Conservation (phyloP, 306 rosid genomes). For the Cicer chorassanicum region DNA sequence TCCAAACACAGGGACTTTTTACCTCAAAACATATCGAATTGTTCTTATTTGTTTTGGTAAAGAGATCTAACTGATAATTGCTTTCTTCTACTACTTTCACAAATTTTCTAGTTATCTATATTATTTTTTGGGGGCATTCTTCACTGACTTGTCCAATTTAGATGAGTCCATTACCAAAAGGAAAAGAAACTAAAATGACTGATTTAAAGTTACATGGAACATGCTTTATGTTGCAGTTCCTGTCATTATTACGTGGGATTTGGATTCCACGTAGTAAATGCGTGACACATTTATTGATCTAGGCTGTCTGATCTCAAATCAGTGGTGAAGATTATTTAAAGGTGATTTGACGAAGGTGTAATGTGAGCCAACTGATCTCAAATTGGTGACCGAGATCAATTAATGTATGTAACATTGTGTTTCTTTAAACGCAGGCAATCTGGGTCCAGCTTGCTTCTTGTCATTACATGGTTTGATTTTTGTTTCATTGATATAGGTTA, state of each 20-base stretch:
- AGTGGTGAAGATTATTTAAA: too few species aligned
- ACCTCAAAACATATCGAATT: not conserved
- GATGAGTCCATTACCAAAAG: conserved; percentile 23
- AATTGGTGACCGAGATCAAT: not conserved
- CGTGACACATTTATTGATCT: not conserved
- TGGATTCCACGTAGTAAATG: not conserved
- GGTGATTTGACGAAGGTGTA: not conserved
- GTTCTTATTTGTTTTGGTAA: conserved; percentile 9
- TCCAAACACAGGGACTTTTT: not conserved
- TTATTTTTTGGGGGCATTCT: not conserved
- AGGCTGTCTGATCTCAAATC: not conserved
- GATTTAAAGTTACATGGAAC: not conserved
- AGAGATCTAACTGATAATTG: not conserved
- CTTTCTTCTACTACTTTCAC: conserved; percentile 11
- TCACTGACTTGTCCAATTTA: conserved; percentile 5
- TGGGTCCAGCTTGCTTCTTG: not conserved
- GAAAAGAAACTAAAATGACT: conserved; percentile 17
- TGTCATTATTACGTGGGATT: conserved; percentile 8
- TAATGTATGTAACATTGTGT: not conserved
- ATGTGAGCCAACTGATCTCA: not conserved
- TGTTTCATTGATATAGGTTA: conserved; percentile 54
- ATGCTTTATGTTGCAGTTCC: not conserved
- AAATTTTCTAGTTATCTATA: not conserved
- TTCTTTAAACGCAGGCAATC: not conserved
- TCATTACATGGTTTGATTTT: conserved; percentile 20